Conservation (phyloP, 1,284 basidiomycete species). For the Trametes sp. region DNA sequence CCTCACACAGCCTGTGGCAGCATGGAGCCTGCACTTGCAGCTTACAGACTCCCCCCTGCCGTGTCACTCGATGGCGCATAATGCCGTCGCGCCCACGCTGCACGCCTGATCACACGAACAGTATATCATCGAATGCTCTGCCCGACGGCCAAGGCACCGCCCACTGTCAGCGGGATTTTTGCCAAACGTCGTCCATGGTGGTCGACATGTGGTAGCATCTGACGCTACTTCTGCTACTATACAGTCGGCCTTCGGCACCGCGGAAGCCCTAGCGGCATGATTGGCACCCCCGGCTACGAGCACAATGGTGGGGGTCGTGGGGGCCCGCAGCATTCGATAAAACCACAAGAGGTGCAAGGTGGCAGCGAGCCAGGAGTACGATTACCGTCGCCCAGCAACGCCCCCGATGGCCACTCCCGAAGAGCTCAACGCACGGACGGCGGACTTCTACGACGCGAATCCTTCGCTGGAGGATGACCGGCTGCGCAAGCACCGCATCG, state of each 20-base stretch:
- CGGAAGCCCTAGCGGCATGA: neutral
- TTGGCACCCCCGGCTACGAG: neutral
- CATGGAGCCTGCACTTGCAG: no score
- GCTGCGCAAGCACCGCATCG: slow-evolving; percentile 27
- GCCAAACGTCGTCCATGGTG: slow-evolving; percentile 1
- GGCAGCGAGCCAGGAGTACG: neutral
- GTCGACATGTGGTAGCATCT: neutral
- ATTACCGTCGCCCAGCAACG: no score
- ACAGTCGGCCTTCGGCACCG: neutral
- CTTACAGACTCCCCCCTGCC: no score
- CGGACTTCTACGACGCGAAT: slow-evolving; percentile 21
- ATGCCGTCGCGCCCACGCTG: no score
- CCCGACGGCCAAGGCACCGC: neutral
- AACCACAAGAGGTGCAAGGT: neutral
- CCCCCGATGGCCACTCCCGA: slow-evolving; percentile 10
- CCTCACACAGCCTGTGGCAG: no score
- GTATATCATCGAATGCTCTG: no score
- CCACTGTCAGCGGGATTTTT: slow-evolving; percentile 4
- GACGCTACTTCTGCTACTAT: neutral
- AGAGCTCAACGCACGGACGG: slow-evolving; percentile 20
- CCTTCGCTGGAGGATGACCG: slow-evolving; percentile 23
- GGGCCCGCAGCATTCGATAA: neutral
- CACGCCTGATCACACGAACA: no score
- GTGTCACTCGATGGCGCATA: no score
- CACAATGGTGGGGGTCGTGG: neutral